Percentiles rank a stretch among this genome's conserved stretches.
Evolutionary conservation across 495 filamentous ascomycete genomes (phyloP).

Genomic region (Lasiosphaeriaceae sp.): DNA sequence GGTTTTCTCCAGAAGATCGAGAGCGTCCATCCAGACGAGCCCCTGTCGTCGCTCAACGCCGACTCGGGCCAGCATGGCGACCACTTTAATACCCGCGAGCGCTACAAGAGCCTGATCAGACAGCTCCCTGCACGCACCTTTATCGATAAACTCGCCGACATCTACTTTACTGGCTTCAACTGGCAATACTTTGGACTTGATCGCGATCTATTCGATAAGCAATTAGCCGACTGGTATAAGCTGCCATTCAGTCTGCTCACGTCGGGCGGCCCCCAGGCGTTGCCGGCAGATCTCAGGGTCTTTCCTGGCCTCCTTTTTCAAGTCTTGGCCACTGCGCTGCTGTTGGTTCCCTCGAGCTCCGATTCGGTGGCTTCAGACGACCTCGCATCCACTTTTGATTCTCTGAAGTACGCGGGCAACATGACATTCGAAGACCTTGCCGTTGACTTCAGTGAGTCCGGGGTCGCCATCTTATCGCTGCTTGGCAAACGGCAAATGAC

Average conservation of each 20-base stretch:
- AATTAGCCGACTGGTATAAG: conserved; percentile 49
- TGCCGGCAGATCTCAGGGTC: conserved; percentile 40
- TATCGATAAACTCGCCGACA: conserved; percentile 48
- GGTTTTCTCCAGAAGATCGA: conserved; percentile 51
- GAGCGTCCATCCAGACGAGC: conserved; percentile 20
- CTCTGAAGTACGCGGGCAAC: conserved; percentile 53
- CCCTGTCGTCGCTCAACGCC: conserved; percentile 10
- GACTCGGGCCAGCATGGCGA: conserved; percentile 5
- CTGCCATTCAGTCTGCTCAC: conserved; percentile 44
- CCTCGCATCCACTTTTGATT: conserved; percentile 35
- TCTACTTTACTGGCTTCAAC: conserved; percentile 56
- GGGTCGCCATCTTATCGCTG: conserved; percentile 47
- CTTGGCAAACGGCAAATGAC: conserved; percentile 53
- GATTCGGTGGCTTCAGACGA: conserved; percentile 13
- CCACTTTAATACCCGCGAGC: conserved; percentile 28
- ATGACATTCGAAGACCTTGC: conserved; percentile 59
- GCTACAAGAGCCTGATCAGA: conserved; percentile 50
- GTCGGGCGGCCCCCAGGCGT: conserved; percentile 35
- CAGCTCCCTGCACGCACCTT: conserved; percentile 50
- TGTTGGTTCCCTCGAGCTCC: conserved; percentile 46
- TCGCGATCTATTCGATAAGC: conserved; percentile 43
- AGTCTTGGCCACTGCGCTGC: conserved; percentile 49
- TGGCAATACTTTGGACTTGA: conserved; percentile 58
- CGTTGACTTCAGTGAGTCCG: conserved; percentile 55
- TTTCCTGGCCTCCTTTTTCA: conserved; percentile 59